phyloP scores from a whole-genome alignment of 495 filamentous ascomycete genomes.

The Penicillium bialowiezense region DNA sequence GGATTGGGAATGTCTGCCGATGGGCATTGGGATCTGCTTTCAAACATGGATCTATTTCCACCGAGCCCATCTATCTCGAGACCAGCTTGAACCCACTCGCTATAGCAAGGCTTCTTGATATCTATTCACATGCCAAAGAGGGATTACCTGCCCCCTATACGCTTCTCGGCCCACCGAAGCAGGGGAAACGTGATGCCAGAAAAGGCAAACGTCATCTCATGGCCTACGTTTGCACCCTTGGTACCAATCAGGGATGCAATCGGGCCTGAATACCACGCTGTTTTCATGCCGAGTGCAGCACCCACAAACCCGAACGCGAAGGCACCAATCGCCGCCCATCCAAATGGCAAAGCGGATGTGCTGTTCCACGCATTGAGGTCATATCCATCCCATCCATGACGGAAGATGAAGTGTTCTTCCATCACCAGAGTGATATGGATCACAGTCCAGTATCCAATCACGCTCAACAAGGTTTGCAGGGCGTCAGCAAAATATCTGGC shows the following conservation, averaged over 20 bases:
- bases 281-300: conserved; percentile 69
- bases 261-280: conserved; percentile 64
- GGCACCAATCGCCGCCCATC: conserved; percentile 59
- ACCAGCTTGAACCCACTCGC: conserved; percentile 1
- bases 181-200: conserved; percentile 21
- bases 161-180: conserved; percentile 23
- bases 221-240: conserved; percentile 63
- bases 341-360: conserved; percentile 54
- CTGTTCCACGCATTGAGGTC: conserved; percentile 53
- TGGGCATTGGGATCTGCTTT: conserved; percentile 27
- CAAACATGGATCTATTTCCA: conserved; percentile 24
- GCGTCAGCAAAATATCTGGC: conserved; percentile 24
- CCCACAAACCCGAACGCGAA: conserved; percentile 63
- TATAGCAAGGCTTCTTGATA: not conserved
- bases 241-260: conserved; percentile 59
- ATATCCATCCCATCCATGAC: conserved; percentile 57
- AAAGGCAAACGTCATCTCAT: conserved; percentile 52
- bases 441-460: conserved; percentile 65
- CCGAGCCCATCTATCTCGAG: conserved; percentile 8
- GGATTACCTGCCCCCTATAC: conserved; percentile 5
- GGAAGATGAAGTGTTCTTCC: conserved; percentile 69
- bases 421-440: conserved; percentile 67
- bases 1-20: conserved; percentile 22
- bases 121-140: not conserved
- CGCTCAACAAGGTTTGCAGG: conserved; percentile 25